phyloP scores from a whole-genome alignment of 257 asterid genomes.

The Scutellaria barbata region DNA sequence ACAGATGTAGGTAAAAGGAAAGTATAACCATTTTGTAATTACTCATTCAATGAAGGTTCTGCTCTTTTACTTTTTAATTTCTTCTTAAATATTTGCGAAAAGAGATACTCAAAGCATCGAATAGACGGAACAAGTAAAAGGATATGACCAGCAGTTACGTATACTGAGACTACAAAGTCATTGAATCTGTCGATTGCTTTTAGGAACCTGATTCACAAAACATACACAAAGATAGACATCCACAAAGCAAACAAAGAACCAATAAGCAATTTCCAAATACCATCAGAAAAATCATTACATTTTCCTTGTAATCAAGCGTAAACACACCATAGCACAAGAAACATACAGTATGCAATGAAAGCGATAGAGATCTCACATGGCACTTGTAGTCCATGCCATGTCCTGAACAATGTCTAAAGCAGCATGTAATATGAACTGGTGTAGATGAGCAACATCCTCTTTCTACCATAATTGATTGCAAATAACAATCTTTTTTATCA shows the following conservation, averaged over 20 bases:
- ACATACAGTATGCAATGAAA: not conserved
- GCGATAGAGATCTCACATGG: conserved; percentile 67
- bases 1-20: not conserved
- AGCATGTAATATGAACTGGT: conserved; percentile 94
- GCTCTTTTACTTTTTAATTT: not conserved
- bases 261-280: not conserved
- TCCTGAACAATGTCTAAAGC: conserved; percentile 96
- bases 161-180: conserved; percentile 92
- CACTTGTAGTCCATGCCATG: conserved; percentile 96
- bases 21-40: too few relatives aligned
- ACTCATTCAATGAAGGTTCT: not conserved
- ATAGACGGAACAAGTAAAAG: conserved; percentile 42
- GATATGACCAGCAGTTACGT: conserved; percentile 99
- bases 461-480: conserved; percentile 49
- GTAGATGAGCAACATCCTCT: conserved; percentile 97
- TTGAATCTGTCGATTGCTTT: conserved; percentile 85
- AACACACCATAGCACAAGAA: not conserved
- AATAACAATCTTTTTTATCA: too few relatives aligned
- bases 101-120: not conserved
- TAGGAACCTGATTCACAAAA: conserved; percentile 64
- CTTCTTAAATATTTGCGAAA: not conserved
- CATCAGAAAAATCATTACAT: not conserved
- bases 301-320: not conserved
- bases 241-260: not conserved
- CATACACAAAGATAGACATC: conserved; percentile 7